A percentile compares a stretch with the other conserved stretches of the same genome.
These are phyloP conservation scores for Pluteus cervinus DNA, from an alignment of 768 basidiomycete genomes.

Conservation along the genomic window DNA sequence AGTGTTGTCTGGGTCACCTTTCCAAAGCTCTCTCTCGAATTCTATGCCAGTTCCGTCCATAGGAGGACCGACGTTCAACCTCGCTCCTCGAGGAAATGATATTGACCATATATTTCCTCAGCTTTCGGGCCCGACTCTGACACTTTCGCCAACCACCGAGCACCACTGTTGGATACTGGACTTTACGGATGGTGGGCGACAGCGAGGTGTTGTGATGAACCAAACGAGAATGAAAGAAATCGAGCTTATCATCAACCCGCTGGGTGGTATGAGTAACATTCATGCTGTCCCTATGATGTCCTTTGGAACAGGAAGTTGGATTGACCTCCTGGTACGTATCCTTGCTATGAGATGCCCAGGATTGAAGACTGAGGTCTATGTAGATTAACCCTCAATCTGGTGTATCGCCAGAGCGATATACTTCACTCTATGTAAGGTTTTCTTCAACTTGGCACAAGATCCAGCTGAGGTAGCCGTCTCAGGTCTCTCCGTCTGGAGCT, in stretches of 20 bases:
- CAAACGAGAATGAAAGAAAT: constrained; percentile 72
- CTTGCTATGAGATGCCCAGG: constrained; percentile 3
- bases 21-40: constrained; percentile 33
- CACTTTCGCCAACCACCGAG: constrained; percentile 12
- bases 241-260: constrained; percentile 53
- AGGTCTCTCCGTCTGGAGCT: constrained; percentile 60
- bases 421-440: constrained; percentile 53
- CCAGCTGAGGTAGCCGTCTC: constrained; percentile 4
- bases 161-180: constrained; percentile 63
- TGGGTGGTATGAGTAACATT: constrained; percentile 42
- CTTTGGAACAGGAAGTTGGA: constrained; percentile 54
- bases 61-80: constrained; percentile 49
- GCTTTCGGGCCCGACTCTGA: too few relatives aligned
- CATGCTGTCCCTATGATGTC: constrained; percentile 35
- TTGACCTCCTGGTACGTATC: constrained; percentile 53
- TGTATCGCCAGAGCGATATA: constrained; percentile 58
- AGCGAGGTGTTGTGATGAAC: constrained; percentile 60
- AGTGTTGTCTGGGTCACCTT: constrained; percentile 28
- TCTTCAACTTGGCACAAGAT: not conserved
- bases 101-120: constrained; percentile 51
- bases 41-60: constrained; percentile 41
- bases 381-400: constrained; percentile 50
- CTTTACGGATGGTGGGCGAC: constrained; percentile 53
- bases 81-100: constrained; percentile 36
- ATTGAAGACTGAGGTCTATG: constrained; percentile 4